Evolutionary conservation across 371 early-diverging fungal genomes (phyloP), one percentile per base, ranked within the genome.

Genomic region (Quaeritorhiza haematococci): DNA sequence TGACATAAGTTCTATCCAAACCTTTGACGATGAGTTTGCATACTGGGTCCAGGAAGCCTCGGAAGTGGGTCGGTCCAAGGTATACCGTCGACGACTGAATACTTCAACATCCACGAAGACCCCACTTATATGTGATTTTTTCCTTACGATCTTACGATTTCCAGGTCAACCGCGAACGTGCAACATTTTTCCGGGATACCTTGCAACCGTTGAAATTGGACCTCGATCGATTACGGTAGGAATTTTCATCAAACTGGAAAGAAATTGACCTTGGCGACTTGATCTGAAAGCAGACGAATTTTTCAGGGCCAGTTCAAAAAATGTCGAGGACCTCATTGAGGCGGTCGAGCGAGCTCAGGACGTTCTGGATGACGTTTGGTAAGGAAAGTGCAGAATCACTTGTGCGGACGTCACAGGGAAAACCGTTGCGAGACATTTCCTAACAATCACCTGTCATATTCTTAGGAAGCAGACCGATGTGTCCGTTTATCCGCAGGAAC

Each of bases 361-460:
- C 44, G 33, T 51, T n/a, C 58, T 73, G 34, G 78, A 78, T 55
- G 76, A 78, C 32, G 33, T 78, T n/a, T 78, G 78, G 78, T 75
- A 48, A 2, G 55, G 1, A 6, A 13, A 30, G 30, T 0, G 50
- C 10, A 38, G 10, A 10, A 38, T 38, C 38, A 13, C 38, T n/a
- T n/a, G n/a, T n/a, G n/a, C n/a, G n/a, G n/a, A 38, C 38, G 38
- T 13, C 13, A n/a, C 10, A 10, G 38, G 38, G 10, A n/a, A 13
- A 38, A n/a, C 38, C n/a, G 38, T 13, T 38, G 38, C 13, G 13
- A 13, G 38, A 45, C 46, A 10, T 45, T 45, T 45, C 6, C 21
- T 21, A 45, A 7, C 7, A 21, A n/a, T n/a, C n/a, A n/a, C n/a
- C n/a, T n/a, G n/a, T n/a, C n/a, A n/a, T 61, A 23, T 29, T 33